Percentiles rank a stretch among this genome's conserved stretches.
These are phyloP conservation scores for Leccinum subtestaceum DNA, from an alignment of 768 basidiomycete species.

Conservation along the genomic window DNA sequence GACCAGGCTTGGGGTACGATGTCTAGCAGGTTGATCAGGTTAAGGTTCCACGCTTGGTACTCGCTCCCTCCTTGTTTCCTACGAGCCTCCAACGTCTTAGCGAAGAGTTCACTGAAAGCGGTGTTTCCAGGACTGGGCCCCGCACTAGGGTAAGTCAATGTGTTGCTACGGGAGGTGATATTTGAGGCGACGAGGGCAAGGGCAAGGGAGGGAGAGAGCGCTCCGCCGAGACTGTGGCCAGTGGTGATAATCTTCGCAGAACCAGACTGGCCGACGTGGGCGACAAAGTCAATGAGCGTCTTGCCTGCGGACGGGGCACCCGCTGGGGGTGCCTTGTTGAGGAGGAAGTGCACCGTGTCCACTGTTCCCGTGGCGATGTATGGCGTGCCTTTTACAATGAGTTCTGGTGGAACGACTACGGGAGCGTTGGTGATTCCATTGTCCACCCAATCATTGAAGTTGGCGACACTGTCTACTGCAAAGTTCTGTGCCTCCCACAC, in stretches of 20 bases:
- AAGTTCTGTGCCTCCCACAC: conserved; percentile 7
- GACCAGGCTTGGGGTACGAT: conserved; percentile 18
- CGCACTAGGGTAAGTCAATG: conserved; percentile 7
- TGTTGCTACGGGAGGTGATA: background rate
- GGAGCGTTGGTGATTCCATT: background rate
- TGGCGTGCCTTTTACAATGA: background rate
- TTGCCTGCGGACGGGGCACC: background rate
- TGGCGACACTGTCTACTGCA: background rate
- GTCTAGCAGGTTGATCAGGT: conserved; percentile 12
- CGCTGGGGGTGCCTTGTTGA: background rate
- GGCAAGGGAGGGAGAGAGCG: conserved; percentile 12
- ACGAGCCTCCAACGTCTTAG: background rate
- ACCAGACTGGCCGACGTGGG: background rate
- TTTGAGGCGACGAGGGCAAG: background rate
- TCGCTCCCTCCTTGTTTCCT: background rate
- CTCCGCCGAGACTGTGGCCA: conserved; percentile 13
- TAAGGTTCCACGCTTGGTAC: conserved; percentile 14
- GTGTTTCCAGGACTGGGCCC: conserved; percentile 13
- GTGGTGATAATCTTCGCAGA: conserved; percentile 7
- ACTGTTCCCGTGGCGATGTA: conserved; percentile 9
- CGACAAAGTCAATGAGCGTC: conserved; percentile 5
- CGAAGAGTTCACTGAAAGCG: conserved; percentile 1
- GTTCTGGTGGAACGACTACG: background rate
- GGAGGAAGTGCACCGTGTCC: background rate
- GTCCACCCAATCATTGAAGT: conserved; percentile 8